Base-by-base conservation (phyloP, 2,329 filamentous ascomycete genomes). In the Aspergillus udagawae region DNA sequence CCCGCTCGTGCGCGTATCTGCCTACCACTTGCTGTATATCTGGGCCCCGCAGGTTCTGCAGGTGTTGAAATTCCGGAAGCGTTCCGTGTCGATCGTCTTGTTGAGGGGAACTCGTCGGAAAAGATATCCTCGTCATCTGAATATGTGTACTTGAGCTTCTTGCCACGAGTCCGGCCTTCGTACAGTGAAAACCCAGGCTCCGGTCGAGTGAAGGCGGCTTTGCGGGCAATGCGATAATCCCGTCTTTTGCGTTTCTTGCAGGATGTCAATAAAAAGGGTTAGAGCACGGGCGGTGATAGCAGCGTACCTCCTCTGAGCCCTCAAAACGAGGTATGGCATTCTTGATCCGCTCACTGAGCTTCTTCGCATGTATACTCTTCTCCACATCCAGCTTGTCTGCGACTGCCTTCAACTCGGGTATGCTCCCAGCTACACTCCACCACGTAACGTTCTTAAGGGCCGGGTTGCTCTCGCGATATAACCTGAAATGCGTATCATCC, bases 121-220 rank as follows among this genome's bases (percentile, higher is more conserved):
- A 86, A 85, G 17, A 87, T 85, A 38, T 88, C 88, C 64, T 95
- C 91, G 25, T 95, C 91, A 53, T 97, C 92, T 0, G 92, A 95
- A 70, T 90, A 99, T 0, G 91, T 99, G 70, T 99, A 99, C 74
- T 92, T 95, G 77, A 96, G 89, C 60, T 93, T 89, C 80, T 99
- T 97, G 56, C 94, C 94, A 58, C 94, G 86, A 4, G 95, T 99
- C 53, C 94, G 90, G 51, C 94, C 94, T 77, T 99, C 94, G 73
- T 99, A 99, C 57, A 96, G 80, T 1, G 92, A 97, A 71, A 93
- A 95, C 4, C 92, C 92, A 9, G 89, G 88, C 65, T 96, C 92
- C 5, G 92, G 91, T 4, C 92, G 86, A 63, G 89, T 84, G 76
- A 97, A 97, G 58, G 90, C 88, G 60, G 93, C 90, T 70, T 93